A percentile compares a stretch with the other conserved stretches of the same genome.
These are phyloP conservation scores for Boletus sp. DNA, from an alignment of 768 basidiomycete species.

Conservation along the genomic window DNA sequence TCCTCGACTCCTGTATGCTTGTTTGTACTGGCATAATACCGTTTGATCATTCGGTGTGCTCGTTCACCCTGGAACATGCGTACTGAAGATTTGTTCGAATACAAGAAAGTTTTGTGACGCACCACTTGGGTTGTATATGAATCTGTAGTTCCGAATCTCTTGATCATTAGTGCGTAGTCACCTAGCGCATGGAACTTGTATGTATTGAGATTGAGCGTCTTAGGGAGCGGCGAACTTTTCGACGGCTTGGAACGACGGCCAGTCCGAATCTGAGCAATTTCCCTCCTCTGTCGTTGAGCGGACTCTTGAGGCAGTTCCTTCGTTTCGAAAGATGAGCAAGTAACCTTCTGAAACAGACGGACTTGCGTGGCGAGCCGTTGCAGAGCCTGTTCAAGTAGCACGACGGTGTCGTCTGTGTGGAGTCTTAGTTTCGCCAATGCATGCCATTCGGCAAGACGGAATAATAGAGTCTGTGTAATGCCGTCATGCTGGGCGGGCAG, in stretches of 20 bases:
- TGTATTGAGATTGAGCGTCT: constrained; percentile 30
- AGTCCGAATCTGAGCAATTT: neutral
- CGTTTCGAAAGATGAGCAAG: neutral
- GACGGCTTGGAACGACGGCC: neutral
- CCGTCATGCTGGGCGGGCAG: constrained; percentile 5
- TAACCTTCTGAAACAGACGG: neutral
- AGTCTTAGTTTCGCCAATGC: neutral
- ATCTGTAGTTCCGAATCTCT: constrained; percentile 30
- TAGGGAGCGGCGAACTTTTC: neutral
- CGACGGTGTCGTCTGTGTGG: neutral
- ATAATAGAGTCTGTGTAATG: neutral
- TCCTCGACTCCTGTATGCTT: neutral
- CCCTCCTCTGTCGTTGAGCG: constrained; percentile 3
- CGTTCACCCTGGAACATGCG: neutral
- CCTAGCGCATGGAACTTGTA: constrained; percentile 39
- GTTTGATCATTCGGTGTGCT: neutral
- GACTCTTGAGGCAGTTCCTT: neutral
- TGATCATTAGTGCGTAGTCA: constrained; percentile 30
- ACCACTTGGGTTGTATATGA: constrained; percentile 25
- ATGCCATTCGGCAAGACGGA: neutral
- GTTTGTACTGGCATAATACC: neutral
- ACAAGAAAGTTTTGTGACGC: constrained; percentile 4
- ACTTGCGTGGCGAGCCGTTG: neutral
- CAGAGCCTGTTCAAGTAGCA: neutral
- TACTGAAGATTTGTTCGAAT: neutral